Percentiles rank a stretch among this genome's conserved stretches.
phyloP scores from a whole-genome alignment of 306 rosid species.

The Quercus alba region DNA sequence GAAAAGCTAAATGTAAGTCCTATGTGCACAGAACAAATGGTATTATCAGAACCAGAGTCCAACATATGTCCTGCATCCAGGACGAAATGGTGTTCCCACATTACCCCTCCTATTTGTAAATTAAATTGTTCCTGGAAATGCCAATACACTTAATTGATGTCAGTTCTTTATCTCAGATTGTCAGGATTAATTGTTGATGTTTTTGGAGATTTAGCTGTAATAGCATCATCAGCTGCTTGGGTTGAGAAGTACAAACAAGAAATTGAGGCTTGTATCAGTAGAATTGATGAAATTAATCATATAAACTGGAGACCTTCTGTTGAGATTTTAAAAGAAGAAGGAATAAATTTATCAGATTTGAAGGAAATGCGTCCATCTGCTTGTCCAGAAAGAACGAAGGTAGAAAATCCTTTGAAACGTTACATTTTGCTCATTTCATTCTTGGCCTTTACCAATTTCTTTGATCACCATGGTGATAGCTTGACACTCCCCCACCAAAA shows the following conservation, averaged over 20 bases:
- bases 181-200: slow-evolving; percentile 83
- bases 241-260: slow-evolving; percentile 85
- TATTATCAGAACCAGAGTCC: no score
- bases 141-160: slow-evolving; percentile 6
- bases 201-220: slow-evolving; percentile 88
- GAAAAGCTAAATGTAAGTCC: no score
- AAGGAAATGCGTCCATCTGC: slow-evolving; percentile 46
- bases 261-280: slow-evolving; percentile 54
- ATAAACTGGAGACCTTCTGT: slow-evolving; percentile 82
- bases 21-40: no score
- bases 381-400: slow-evolving; percentile 76
- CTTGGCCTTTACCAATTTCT: no score
- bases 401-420: slow-evolving; percentile 18
- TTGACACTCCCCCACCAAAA: not conserved
- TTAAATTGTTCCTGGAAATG: not conserved
- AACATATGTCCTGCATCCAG: not conserved
- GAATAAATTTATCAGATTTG: slow-evolving; percentile 53
- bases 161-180: slow-evolving; percentile 46
- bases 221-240: slow-evolving; percentile 98
- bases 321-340: slow-evolving; percentile 89
- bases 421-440: slow-evolving; percentile 6
- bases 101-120: not conserved
- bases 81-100: not conserved
- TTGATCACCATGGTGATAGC: not conserved
- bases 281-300: slow-evolving; percentile 53